Percentiles rank a stretch among this genome's conserved stretches.
Evolutionary conservation across 768 basidiomycete genomes (phyloP).

Genomic region (Trametes cingulata): DNA sequence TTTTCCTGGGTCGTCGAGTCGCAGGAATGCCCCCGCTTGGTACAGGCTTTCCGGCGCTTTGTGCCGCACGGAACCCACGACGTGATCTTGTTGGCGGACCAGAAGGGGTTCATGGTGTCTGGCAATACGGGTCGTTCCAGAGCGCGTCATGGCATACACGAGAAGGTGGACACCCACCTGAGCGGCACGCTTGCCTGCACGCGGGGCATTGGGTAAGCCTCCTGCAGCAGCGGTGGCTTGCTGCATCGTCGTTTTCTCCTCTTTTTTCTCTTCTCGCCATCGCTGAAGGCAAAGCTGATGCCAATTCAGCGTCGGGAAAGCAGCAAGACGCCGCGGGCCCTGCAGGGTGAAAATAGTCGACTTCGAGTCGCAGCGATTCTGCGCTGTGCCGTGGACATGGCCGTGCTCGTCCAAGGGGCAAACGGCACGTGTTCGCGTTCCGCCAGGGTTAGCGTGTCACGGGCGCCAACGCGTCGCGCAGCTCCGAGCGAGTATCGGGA

Average conservation of each 20-base stretch:
- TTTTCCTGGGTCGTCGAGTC: background rate
- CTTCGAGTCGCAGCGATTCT: background rate
- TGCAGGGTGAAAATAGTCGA: background rate
- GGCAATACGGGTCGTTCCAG: constrained; percentile 11
- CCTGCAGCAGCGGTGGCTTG: background rate
- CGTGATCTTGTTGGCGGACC: constrained; percentile 12
- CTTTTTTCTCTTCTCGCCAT: background rate
- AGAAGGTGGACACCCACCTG: constrained; percentile 2
- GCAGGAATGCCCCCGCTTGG: background rate
- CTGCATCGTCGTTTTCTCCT: background rate
- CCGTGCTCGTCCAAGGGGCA: background rate
- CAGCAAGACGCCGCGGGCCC: background rate
- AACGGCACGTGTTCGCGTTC: constrained; percentile 11
- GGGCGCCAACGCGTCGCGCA: background rate
- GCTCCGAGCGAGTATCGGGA: constrained; percentile 13
- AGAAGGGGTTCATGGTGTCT: constrained; percentile 6
- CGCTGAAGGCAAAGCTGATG: background rate
- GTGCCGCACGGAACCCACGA: constrained; percentile 14
- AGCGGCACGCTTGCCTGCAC: background rate
- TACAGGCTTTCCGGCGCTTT: background rate
- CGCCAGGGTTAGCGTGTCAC: background rate
- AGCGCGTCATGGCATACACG: constrained; percentile 17
- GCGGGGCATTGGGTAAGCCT: constrained; percentile 1
- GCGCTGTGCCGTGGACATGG: background rate
- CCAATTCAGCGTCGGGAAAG: background rate